Evolutionary conservation across 1,139 yeast genomes (phyloP).

Genomic region (Candida sanyaensis): DNA sequence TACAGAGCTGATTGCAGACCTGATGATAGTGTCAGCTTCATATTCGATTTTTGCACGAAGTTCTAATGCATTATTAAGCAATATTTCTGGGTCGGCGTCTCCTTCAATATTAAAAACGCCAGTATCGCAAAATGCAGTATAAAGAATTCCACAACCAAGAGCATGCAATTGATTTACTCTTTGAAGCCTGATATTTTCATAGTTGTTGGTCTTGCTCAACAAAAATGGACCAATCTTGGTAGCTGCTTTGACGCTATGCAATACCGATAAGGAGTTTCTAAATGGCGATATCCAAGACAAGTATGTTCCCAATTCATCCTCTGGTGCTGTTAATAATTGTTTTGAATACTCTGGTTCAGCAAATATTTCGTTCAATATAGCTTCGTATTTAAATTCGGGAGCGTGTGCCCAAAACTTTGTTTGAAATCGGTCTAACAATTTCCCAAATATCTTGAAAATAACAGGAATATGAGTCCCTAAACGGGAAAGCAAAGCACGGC

Average conservation of each 20-base stretch:
- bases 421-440: constrained; percentile 41
- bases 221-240: constrained; percentile 32
- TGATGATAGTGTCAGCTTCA: constrained; percentile 24
- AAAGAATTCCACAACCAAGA: constrained; percentile 17
- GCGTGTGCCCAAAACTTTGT: constrained; percentile 52
- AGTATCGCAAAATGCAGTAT: constrained; percentile 15
- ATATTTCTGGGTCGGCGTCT: constrained; percentile 20
- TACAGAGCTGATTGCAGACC: constrained; percentile 19
- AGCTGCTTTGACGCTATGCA: constrained; percentile 43
- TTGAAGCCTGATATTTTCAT: constrained; percentile 6
- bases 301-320: constrained; percentile 24
- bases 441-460: constrained; percentile 47
- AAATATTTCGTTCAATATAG: constrained; percentile 55
- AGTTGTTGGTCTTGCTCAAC: constrained; percentile 8
- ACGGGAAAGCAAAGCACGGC: constrained; percentile 51
- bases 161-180: constrained; percentile 10
- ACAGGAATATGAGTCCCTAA: constrained; percentile 57
- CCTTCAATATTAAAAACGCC: constrained; percentile 16
- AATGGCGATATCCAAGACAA: constrained; percentile 45
- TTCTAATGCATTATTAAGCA: constrained; percentile 32
- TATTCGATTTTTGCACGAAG: constrained; percentile 37
- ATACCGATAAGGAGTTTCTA: constrained; percentile 33
- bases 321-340: constrained; percentile 7
- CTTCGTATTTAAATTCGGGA: constrained; percentile 52
- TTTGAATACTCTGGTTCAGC: constrained; percentile 37